Percentiles rank a stretch among this genome's conserved stretches.
phyloP scores from a whole-genome alignment of 2,329 filamentous ascomycete species.

The Arthrobotrys sinensis region DNA sequence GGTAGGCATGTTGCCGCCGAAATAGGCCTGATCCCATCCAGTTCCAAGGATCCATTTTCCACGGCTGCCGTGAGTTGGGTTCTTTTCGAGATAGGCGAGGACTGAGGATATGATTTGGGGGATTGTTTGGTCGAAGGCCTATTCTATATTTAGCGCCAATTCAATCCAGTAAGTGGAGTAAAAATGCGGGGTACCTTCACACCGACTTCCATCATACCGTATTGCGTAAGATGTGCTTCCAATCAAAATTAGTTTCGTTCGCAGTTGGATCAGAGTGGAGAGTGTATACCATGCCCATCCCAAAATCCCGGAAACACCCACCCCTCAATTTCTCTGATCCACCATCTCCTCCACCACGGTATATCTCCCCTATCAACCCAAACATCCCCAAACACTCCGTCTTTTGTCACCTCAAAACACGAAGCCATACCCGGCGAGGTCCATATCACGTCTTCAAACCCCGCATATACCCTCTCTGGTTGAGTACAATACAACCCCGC shows the following conservation, averaged over 20 bases:
- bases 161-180: conserved; percentile 67
- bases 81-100: conserved; percentile 70
- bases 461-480: conserved; percentile 11
- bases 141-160: conserved; percentile 62
- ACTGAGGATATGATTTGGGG: conserved; percentile 72
- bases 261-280: neutral
- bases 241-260: neutral
- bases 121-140: conserved; percentile 23
- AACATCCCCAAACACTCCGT: conserved; percentile 23
- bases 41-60: conserved; percentile 77
- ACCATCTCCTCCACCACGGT: neutral
- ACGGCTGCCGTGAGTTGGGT: conserved; percentile 72
- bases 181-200: conserved; percentile 74
- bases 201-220: conserved; percentile 78
- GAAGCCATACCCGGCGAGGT: conserved; percentile 2
- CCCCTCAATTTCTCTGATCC: conserved; percentile 17
- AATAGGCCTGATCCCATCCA: conserved; percentile 79
- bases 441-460: conserved; percentile 27
- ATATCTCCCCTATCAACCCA: conserved; percentile 27
- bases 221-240: conserved; percentile 75
- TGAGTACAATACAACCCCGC: conserved; percentile 33
- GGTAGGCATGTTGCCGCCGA: conserved; percentile 76
- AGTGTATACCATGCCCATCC: conserved; percentile 74
- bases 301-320: conserved; percentile 77
- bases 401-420: conserved; percentile 31